Conservation (phyloP, 2,329 filamentous ascomycete species). For the Phialophora macrospora region DNA sequence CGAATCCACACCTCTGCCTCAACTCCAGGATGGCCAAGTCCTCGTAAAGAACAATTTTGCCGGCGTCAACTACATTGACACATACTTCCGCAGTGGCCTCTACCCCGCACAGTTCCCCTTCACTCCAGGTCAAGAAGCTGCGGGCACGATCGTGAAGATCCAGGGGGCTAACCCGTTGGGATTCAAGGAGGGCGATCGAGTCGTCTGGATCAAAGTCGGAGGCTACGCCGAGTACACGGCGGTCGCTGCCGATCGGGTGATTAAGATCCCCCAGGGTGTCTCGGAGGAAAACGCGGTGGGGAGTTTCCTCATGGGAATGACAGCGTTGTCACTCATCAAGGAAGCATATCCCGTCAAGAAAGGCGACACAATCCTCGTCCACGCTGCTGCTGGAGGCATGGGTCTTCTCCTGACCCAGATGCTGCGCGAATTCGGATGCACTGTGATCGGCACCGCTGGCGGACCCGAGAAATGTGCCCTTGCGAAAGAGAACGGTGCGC, state of each 20-base stretch:
- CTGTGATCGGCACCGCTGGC: slow-evolving; percentile 78
- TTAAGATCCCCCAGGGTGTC: slow-evolving; percentile 69
- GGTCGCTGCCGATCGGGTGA: slow-evolving; percentile 58
- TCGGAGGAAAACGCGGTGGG: slow-evolving; percentile 68
- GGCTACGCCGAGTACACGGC: slow-evolving; percentile 67
- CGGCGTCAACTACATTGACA: slow-evolving; percentile 90
- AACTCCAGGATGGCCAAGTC: slow-evolving; percentile 70
- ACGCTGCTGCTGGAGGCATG: slow-evolving; percentile 84
- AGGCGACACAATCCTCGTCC: slow-evolving; percentile 81
- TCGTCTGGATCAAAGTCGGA: slow-evolving; percentile 67
- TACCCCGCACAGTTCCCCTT: slow-evolving; percentile 72
- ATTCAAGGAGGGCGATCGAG: slow-evolving; percentile 70
- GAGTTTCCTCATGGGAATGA: slow-evolving; percentile 78
- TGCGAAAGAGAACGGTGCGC: slow-evolving; percentile 72
- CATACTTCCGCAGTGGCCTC: slow-evolving; percentile 84
- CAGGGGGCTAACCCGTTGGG: slow-evolving; percentile 58
- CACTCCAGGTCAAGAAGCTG: slow-evolving; percentile 78
- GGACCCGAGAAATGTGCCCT: slow-evolving; percentile 73
- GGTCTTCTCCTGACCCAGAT: slow-evolving; percentile 74
- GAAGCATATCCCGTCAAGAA: slow-evolving; percentile 73
- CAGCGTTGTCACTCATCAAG: slow-evolving; percentile 76
- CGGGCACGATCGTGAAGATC: slow-evolving; percentile 70
- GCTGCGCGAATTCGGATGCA: slow-evolving; percentile 72
- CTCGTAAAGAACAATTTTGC: slow-evolving; percentile 80
- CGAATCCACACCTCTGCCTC: slow-evolving; percentile 72